Conservation (phyloP, 495 filamentous ascomycete genomes). For the Penicillium robsamsonii region DNA sequence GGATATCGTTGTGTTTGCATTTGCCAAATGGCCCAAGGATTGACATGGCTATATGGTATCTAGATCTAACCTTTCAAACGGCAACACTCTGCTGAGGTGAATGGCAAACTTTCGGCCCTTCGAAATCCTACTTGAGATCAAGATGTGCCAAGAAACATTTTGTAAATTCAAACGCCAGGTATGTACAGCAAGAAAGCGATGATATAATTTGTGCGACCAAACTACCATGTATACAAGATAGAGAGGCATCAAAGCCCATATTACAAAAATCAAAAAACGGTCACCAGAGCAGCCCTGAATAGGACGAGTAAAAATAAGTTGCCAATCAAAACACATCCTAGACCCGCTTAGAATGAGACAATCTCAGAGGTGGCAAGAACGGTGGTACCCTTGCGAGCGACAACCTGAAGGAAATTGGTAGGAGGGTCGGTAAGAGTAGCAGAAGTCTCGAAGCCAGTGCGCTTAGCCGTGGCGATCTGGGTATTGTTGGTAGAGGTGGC, state of each 20-base stretch:
- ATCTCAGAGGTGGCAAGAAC: conserved; percentile 30
- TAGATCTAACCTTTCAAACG: background rate
- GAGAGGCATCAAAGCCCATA: too few relatives aligned
- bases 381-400: conserved; percentile 29
- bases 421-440: conserved; percentile 24
- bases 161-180: background rate
- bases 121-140: background rate
- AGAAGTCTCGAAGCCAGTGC: conserved; percentile 37
- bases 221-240: background rate
- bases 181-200: background rate
- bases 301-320: background rate
- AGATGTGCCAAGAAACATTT: background rate
- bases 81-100: background rate
- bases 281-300: background rate
- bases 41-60: background rate
- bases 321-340: background rate
- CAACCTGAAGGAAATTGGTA: conserved; percentile 31
- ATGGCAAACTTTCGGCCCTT: background rate
- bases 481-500: conserved; percentile 20
- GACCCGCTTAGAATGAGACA: conserved; percentile 18
- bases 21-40: background rate
- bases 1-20: background rate
- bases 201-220: background rate
- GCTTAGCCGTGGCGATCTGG: conserved; percentile 24
- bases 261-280: too few relatives aligned